Base-by-base conservation (phyloP, 2,329 filamentous ascomycete species). In the Aspergillus sp. region DNA sequence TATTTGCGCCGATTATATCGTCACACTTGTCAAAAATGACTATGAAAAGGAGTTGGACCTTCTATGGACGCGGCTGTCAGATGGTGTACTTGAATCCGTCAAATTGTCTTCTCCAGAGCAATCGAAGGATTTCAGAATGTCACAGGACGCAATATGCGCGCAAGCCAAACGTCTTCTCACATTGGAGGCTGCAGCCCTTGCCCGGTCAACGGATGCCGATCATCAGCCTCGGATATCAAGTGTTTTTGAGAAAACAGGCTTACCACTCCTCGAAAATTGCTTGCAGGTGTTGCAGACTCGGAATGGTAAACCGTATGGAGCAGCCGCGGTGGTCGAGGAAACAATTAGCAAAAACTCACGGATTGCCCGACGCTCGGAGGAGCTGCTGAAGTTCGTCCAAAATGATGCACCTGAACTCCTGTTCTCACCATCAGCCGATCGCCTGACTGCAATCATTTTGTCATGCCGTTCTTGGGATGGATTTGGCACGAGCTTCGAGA, bases 41-140 rank as follows among this genome's bases (percentile, higher is more conserved):
- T 65, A 82, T 4, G 63, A 75, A 0, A 53, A 69, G 3, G 69
- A 77, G 1, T 70, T 87, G 0, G 62, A 71, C 11, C 64, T 72
- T 3, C 72, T 83, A 50, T 93, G 88, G 87, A 63, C 71, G 2
- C 70, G 70, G 2, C 65, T 89, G n/a, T 78, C 80, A 0, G 69
- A 78, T 1, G 63, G 74, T 0, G 68, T 95, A n/a, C 72, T 83
- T 27, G 72, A 81, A 29, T 76, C 78, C 32, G 82, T 95, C 44
- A 83, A 82, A 42, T 79, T 80, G 5, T 94, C 89, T 0, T 76
- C 88, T 5, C 89, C 90, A 1, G 89, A 91, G 59, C 82, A 91
- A 44, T 90, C 89, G 0, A 85, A 85, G 49, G 86, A 89, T 12
- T 87, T 87, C 53, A 75, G 79, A 27, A 74, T 75, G 34, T 94